Evolutionary conservation across 345 rosid genomes (phyloP), one percentile per base, ranked within the genome.

Genomic region (Streptanthus diversifolius): DNA sequence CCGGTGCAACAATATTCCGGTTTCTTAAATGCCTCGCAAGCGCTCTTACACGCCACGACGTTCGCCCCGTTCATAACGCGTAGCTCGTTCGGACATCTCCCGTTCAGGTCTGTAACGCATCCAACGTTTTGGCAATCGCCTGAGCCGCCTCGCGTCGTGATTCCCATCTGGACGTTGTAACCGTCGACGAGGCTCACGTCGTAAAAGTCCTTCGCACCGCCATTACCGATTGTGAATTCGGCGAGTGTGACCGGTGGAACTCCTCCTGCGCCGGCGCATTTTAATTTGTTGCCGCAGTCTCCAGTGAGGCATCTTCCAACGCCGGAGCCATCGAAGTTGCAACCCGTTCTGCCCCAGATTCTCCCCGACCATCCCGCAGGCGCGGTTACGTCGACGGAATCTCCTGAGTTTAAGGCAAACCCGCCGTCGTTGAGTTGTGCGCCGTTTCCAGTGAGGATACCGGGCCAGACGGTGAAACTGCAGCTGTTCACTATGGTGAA

Each of bases 131-230:
- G 82, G 66, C 98, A 93, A 13, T 85, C 74, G 0, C 96, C 97
- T 1, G 81, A 25, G 1, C 97, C 92, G 5, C 86, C 90, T 8
- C 72, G 41, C 0, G 92, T 80, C 75, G 71, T 78, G 9, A 91
- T 84, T 5, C 83, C 84, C 76, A 90, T 56, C 57, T 81, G 84
- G n/a, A 90, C 76, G 61, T 93, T 93, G 82, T 90, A 93, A 1
- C 98, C 98, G 57, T 93, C 97, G 1, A 93, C 98, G 2, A 93
- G 86, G 73, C 97, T 93, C 4, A 90, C 91, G 80, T 91, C 96
- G 70, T 93, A 93, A 66, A 87, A 87, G 72, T 93, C 96, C 56
- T 2, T 7, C 0, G 71, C 44, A 55, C 32, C 53, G 0, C 76
- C 30, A 1, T 14, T 29, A 10, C 84, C 88, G 13, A 88, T 66